A percentile compares a stretch with the other conserved stretches of the same genome.
Conservation (phyloP, 2,329 filamentous ascomycete species). For the Stachybotrys elegans region DNA sequence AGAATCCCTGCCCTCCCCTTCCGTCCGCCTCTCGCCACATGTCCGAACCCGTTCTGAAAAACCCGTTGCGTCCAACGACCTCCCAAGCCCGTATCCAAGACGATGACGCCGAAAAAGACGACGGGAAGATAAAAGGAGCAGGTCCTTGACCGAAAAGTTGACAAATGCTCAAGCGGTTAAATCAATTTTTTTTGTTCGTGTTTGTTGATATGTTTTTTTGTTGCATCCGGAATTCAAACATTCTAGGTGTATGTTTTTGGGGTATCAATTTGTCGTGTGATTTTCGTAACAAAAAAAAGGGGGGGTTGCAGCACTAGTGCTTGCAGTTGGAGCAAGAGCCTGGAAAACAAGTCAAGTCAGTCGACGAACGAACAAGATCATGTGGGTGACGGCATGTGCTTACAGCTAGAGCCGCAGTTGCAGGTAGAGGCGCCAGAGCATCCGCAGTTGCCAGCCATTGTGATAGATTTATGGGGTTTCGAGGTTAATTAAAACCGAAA, state of each 20-base stretch:
- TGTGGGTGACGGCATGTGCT: slow-evolving; percentile 9
- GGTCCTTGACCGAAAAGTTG: neutral
- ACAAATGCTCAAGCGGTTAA: neutral
- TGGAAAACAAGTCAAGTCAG: slow-evolving; percentile 1
- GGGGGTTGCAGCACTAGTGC: slow-evolving; percentile 10
- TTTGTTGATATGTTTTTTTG: too few relatives aligned
- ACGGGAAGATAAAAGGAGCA: neutral
- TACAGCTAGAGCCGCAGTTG: slow-evolving; percentile 32
- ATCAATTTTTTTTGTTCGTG: neutral
- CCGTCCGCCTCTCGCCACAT: neutral
- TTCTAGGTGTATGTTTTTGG: too few relatives aligned
- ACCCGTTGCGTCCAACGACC: slow-evolving; percentile 4
- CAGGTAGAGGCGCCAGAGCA: slow-evolving; percentile 28
- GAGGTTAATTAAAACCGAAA: slow-evolving; percentile 7
- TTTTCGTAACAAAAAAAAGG: neutral
- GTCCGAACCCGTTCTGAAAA: slow-evolving; percentile 1
- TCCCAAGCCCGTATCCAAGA: neutral
- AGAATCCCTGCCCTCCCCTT: slow-evolving; percentile 4
- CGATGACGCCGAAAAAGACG: too few relatives aligned
- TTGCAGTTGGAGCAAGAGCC: slow-evolving; percentile 28
- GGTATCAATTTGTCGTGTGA: too few relatives aligned
- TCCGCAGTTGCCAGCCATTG: slow-evolving; percentile 31
- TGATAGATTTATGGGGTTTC: slow-evolving; percentile 16
- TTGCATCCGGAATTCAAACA: too few relatives aligned
- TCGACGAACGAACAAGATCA: neutral